Evolutionary conservation across 805 yeast species (phyloP).

Genomic region (Zygosaccharomyces rouxii): DNA sequence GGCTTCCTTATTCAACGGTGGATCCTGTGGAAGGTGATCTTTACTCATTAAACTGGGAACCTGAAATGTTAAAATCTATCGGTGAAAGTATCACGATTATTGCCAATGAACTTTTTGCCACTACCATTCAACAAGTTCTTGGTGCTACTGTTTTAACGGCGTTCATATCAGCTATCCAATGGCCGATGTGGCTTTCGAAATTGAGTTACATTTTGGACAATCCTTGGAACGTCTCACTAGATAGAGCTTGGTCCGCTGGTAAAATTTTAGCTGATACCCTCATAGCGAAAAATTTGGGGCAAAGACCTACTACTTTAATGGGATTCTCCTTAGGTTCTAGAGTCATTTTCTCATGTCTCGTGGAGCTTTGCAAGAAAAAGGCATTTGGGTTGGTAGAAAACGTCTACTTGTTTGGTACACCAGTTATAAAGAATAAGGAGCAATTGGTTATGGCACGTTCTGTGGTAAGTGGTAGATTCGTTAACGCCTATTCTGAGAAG

Average conservation of each 20-base stretch:
- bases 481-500: constrained; percentile 84
- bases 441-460: constrained; percentile 75
- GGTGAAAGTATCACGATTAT: constrained; percentile 94
- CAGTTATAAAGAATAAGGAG: constrained; percentile 73
- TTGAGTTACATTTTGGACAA: constrained; percentile 86
- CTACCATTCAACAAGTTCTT: constrained; percentile 89
- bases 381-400: constrained; percentile 87
- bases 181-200: constrained; percentile 88
- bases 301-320: constrained; percentile 83
- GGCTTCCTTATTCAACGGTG: constrained; percentile 92
- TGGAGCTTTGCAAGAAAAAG: constrained; percentile 79
- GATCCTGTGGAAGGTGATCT: constrained; percentile 98
- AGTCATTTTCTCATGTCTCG: constrained; percentile 81
- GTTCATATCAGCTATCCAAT: constrained; percentile 85
- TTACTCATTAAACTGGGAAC: constrained; percentile 92
- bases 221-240: constrained; percentile 97
- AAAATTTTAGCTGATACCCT: constrained; percentile 85
- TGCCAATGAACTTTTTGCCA: constrained; percentile 89
- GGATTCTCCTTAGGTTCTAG: constrained; percentile 95
- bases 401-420: constrained; percentile 83
- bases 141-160: constrained; percentile 89
- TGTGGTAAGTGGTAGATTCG: constrained; percentile 82
- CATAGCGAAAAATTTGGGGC: constrained; percentile 82
- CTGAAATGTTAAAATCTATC: constrained; percentile 91
- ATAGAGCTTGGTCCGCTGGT: constrained; percentile 97